phyloP scores from a whole-genome alignment of 805 yeast species.

The Saturnispora bothae region DNA sequence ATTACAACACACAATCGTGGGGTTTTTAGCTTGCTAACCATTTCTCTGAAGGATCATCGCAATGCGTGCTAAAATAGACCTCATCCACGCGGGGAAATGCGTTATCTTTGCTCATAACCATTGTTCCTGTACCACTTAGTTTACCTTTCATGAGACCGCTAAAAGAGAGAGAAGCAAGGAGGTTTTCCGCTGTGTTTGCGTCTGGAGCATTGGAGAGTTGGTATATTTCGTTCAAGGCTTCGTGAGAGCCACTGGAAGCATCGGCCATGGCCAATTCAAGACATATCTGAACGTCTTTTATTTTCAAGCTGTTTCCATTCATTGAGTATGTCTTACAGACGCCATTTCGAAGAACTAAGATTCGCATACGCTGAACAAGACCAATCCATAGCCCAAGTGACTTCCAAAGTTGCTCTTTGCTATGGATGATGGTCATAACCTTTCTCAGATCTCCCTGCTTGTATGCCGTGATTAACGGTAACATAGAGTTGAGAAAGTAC shows the following conservation, averaged over 20 bases:
- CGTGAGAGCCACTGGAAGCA: conserved; percentile 10
- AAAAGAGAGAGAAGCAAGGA: conserved; percentile 41
- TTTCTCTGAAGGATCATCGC: conserved; percentile 17
- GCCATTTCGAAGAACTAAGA: conserved; percentile 38
- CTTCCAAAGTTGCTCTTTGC: conserved; percentile 31
- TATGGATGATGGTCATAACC: conserved; percentile 27
- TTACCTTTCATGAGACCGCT: conserved; percentile 46
- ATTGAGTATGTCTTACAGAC: conserved; percentile 17
- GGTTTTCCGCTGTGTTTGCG: conserved; percentile 33
- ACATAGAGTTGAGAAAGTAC: conserved; percentile 26
- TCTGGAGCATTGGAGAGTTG: conserved; percentile 10
- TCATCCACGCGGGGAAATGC: conserved; percentile 22
- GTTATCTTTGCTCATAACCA: conserved; percentile 23
- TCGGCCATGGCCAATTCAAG: conserved; percentile 10
- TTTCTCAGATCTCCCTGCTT: conserved; percentile 33
- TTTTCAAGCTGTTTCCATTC: conserved; percentile 13
- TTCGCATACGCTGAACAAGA: conserved; percentile 35
- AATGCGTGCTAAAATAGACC: conserved; percentile 16
- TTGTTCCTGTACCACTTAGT: conserved; percentile 21
- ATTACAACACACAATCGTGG: too few relatives aligned
- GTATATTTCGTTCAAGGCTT: conserved; percentile 13
- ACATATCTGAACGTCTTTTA: conserved; percentile 18
- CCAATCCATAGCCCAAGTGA: conserved; percentile 30
- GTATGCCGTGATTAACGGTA: conserved; percentile 27
- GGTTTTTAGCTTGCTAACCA: too few relatives aligned